Evolutionary conservation across 495 filamentous ascomycete species (phyloP), one percentile per base, ranked within the genome.

Genomic region (Trichoderma virens): DNA sequence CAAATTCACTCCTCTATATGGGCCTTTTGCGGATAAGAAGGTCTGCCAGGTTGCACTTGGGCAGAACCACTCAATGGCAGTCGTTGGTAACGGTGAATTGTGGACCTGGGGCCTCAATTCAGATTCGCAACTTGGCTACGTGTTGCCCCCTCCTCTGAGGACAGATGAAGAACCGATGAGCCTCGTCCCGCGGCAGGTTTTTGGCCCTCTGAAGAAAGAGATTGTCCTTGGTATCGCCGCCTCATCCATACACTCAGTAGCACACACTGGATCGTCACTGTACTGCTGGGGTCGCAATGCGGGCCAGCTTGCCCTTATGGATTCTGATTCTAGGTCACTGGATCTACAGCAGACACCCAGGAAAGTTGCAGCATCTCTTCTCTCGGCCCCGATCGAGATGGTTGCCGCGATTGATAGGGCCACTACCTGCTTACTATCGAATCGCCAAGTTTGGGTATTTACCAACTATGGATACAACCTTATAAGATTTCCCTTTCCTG

Each of bases 211-310:
- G 67, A 98, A 97, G 71, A 86, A 90, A 68, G 95, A 98, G 71
- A 70, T 76, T 2, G 83, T 97, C 25, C 70, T 90, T 32, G 95
- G 95, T 11, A 86, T 88, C 59, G 92, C 94, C 3, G 93, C 93
- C n/a, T 97, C 93, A 8, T 81, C 91, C 0, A 87, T 95, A 20
- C 94, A 98, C 72, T 97, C 92, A 0, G 92, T 94, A 9, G 91
- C 90, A 4, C 89, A 94, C 69, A 97, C 90, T 5, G 78, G 80
- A 2, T 82, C 85, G 2, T 91, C 92, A 27, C 78, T 98, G 5
- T 98, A 89, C 71, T 96, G 91, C 5, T 98, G 95, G 80, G 94
- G 94, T 23, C 96, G 94, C 74, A 98, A 98, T 67, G 86, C 95
- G 67, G 94, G 94, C 27, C 94, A 98, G 68, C 83, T 98, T 59